A percentile compares a stretch with the other conserved stretches of the same genome.
Evolutionary conservation across 139 green algal genomes (phyloP).

Genomic region (Picochlorum costavermella): DNA sequence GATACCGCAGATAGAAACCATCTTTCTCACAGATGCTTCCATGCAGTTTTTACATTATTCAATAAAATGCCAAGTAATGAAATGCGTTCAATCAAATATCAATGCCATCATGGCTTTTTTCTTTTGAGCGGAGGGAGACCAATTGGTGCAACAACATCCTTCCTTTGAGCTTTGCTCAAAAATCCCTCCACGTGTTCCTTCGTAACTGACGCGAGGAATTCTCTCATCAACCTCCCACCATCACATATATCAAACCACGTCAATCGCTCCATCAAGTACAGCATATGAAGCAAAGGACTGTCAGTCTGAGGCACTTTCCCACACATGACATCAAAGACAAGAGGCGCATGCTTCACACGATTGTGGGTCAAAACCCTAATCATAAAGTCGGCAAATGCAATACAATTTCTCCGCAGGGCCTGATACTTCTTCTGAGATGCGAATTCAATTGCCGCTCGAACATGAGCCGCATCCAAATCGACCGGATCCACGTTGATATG

Average conservation of each 20-base stretch:
- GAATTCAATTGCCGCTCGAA: conserved; percentile 27
- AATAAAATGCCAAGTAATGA: neutral
- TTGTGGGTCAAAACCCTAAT: conserved; percentile 32
- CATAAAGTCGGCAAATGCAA: conserved; percentile 34
- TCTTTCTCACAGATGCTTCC: neutral
- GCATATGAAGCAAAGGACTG: conserved; percentile 24
- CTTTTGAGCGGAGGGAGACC: neutral
- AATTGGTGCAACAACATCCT: neutral
- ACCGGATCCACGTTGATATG: conserved; percentile 12
- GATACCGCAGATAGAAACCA: conserved; percentile 62
- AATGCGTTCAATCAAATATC: conserved; percentile 1
- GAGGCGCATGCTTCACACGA: conserved; percentile 20
- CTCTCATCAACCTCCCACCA: conserved; percentile 16
- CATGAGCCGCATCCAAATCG: conserved; percentile 8
- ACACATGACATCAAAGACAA: conserved; percentile 30
- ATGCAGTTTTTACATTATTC: neutral
- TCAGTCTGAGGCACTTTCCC: conserved; percentile 29
- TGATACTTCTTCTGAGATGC: conserved; percentile 27
- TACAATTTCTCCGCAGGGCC: conserved; percentile 37
- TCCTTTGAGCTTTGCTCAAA: neutral
- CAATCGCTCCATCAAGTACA: conserved; percentile 23
- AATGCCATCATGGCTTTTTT: neutral
- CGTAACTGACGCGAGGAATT: conserved; percentile 3
- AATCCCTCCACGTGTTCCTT: neutral
- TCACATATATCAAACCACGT: conserved; percentile 30